phyloP scores from a whole-genome alignment of 495 filamentous ascomycete species.

The Podospora comata region DNA sequence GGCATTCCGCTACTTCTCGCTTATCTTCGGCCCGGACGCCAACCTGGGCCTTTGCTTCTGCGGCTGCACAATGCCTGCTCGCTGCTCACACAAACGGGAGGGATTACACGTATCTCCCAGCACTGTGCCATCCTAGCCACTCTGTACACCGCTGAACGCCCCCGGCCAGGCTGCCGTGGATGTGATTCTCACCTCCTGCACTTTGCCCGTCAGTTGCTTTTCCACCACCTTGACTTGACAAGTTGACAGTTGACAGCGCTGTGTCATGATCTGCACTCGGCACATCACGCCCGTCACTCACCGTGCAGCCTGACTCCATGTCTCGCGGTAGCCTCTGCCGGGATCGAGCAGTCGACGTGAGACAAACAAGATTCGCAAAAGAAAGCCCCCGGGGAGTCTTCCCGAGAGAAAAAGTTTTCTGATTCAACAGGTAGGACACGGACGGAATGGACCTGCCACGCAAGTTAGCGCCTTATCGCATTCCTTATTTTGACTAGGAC shows the following conservation, averaged over 20 bases:
- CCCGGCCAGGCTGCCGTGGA: background rate
- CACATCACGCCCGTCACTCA: background rate
- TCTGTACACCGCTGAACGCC: conserved; percentile 20
- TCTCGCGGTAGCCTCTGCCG: background rate
- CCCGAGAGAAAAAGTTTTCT: background rate
- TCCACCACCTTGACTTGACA: no score
- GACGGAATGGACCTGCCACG: background rate
- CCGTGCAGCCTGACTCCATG: background rate
- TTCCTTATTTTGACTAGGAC: conserved; percentile 1
- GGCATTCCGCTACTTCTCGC: conserved; percentile 9
- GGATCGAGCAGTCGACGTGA: background rate
- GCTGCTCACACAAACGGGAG: background rate
- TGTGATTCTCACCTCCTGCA: background rate
- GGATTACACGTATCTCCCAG: background rate
- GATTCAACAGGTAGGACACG: conserved; percentile 1
- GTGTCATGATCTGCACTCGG: background rate
- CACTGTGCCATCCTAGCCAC: background rate
- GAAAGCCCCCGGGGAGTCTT: background rate
- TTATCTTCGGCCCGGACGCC: conserved; percentile 18
- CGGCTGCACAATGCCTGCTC: conserved; percentile 13
- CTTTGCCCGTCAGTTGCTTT: background rate
- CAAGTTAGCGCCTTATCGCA: background rate
- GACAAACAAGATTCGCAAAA: background rate
- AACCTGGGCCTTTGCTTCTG: conserved; percentile 12
- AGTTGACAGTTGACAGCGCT: background rate